Evolutionary conservation across 495 filamentous ascomycete genomes (phyloP), one percentile per base, ranked within the genome.

Genomic region (Durotheca rogersii): DNA sequence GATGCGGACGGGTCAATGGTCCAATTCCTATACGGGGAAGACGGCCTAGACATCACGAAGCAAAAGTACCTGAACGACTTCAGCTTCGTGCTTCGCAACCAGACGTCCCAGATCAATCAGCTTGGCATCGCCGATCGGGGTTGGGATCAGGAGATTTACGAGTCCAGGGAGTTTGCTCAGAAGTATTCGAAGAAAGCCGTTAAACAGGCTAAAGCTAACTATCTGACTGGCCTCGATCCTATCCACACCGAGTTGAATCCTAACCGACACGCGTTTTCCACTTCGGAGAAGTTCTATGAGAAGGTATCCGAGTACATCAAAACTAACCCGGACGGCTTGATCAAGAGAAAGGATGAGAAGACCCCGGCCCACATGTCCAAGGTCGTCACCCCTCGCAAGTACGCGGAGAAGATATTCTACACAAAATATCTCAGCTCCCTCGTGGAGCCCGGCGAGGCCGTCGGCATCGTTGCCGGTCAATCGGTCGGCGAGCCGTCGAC

Each of bases 401-500:
- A 81, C 11, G 91, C 95, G 47, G 81, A 90, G 60, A 82, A 81
- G 49, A 75, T 95, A 23, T 81, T 96, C 65, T 83, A 90, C 62
- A 80, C 91, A 59, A 96, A 96, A 66, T 97, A 97, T 64, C 74
- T 97, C 56, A 89, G 86, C 59, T 95, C 92, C 2, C 73, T 94
- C 1, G 82, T 97, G n/a, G 93, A 97, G 53, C 90, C 93, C 19
- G 93, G 93, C 31, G 93, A 99, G 69, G 90, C 94, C n/a, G 90
- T 99, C 16, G 93, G 93, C 41, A 91, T 99, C 56, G 88, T 97
- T 31, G 93, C 93, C 36, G 90, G 90, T 31, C 93, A 99, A 72
- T 96, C 91, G 27, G 83, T 99, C 38, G 93, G 93, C 60, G 94
- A 97, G 67, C 93, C 94, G 6, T 95, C 90, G 11, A 99, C 93